Evolutionary conservation across 768 basidiomycete species (phyloP).

Genomic region (Zangia roseola): DNA sequence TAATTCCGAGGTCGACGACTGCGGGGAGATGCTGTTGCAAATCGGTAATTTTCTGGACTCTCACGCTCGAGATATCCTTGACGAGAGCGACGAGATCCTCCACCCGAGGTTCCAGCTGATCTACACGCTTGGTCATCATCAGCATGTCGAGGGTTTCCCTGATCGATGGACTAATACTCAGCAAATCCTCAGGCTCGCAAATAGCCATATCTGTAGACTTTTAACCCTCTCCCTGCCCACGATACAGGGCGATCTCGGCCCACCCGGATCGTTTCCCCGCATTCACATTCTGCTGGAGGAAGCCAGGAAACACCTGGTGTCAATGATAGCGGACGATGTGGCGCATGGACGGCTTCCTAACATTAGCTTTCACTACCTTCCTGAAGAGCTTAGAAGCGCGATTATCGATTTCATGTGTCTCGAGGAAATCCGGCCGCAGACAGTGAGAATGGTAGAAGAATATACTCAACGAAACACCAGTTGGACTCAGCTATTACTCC

Average conservation of each 20-base stretch:
- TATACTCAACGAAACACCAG: background rate
- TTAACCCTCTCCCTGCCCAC: conserved; percentile 2
- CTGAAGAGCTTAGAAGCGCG: background rate
- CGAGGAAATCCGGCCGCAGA: background rate
- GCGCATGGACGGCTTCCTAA: conserved; percentile 7
- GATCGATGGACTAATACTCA: conserved; percentile 44
- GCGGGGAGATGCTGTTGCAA: too few species aligned
- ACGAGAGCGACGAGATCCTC: conserved; percentile 37
- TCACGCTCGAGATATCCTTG: conserved; percentile 16
- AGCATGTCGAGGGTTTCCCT: conserved; percentile 38
- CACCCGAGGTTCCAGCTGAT: conserved; percentile 47
- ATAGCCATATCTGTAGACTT: conserved; percentile 3
- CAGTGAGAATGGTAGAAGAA: background rate
- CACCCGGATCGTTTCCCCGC: conserved; percentile 3
- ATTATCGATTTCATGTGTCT: conserved; percentile 10
- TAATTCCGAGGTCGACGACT: too few species aligned
- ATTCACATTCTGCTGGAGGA: conserved; percentile 10
- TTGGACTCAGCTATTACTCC: conserved; percentile 18
- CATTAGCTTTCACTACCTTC: conserved; percentile 2
- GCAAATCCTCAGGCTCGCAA: too few species aligned
- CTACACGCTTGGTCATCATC: conserved; percentile 42
- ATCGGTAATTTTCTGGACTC: too few species aligned
- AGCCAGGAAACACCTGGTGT: conserved; percentile 4
- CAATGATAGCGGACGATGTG: conserved; percentile 5
- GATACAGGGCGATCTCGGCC: background rate